phyloP scores from a whole-genome alignment of 768 basidiomycete species.

The Calocera cornea region DNA sequence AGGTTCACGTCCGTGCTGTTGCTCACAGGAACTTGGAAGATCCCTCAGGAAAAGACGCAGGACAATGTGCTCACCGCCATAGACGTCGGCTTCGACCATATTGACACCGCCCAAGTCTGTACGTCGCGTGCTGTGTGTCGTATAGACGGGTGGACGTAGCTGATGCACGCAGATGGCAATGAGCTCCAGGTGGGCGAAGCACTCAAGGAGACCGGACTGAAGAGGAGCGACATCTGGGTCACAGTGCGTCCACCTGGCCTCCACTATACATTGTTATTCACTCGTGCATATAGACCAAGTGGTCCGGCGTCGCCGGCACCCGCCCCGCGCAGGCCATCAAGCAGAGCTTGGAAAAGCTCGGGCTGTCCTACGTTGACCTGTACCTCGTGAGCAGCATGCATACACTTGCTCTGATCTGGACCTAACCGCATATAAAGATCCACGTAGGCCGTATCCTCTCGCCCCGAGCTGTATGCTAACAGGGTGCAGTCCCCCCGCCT shows the following conservation, averaged over 20 bases:
- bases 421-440: background rate
- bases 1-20: slow-evolving; percentile 9
- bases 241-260: slow-evolving; percentile 14
- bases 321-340: slow-evolving; percentile 27
- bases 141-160: slow-evolving; percentile 22
- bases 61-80: slow-evolving; percentile 21
- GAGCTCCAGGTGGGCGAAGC: slow-evolving; percentile 34
- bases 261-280: background rate
- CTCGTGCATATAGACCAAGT: slow-evolving; percentile 9
- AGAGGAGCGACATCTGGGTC: slow-evolving; percentile 25
- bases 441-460: slow-evolving; percentile 2
- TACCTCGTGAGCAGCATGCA: slow-evolving; percentile 63
- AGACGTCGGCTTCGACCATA: slow-evolving; percentile 21
- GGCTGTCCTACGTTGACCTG: slow-evolving; percentile 46
- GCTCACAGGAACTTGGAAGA: slow-evolving; percentile 22
- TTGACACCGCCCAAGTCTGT: slow-evolving; percentile 21
- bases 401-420: background rate
- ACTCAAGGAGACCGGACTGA: slow-evolving; percentile 26
- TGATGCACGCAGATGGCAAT: slow-evolving; percentile 31
- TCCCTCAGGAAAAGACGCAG: slow-evolving; percentile 13
- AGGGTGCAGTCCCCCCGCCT: slow-evolving; percentile 6
- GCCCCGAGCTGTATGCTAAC: background rate
- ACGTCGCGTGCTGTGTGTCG: background rate
- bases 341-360: slow-evolving; percentile 44
- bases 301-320: slow-evolving; percentile 7